Base-by-base conservation (phyloP, 1,139 yeast genomes). In the Geotrichum bryndzae region DNA sequence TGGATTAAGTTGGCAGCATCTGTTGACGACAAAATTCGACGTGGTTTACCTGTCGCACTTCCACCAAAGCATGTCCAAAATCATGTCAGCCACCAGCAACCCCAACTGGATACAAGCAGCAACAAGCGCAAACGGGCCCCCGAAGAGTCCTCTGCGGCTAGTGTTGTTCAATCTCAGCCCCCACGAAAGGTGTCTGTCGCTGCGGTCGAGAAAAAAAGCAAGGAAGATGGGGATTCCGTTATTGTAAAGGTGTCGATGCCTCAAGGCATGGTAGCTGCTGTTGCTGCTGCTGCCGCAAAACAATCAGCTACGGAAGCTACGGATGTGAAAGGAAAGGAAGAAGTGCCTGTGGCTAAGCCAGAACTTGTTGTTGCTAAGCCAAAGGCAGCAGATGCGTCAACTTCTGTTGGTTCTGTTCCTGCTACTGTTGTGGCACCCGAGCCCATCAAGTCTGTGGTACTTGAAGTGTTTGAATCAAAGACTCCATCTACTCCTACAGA, bases 1-100 rank as follows among this genome's bases (percentile, higher is more conserved):
- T 88, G 94, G 89, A 76, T 74, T 53, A 69, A 73, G 25, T 69
- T 83, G 48, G 84, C 82, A 0, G 76, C 71, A 22, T 72, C 69
- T 31, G 80, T 78, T 0, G 79, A 79, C 61, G 66, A 61, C 56
- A 33, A 64, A 13, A 66, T 65, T 52, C 53, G 66, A 41, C 52
- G 63, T 41, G 66, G 70, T 11, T 56, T 66, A 31, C 63, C 68
- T 22, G 63, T 65, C 4, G 68, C 68, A 3, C 60, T 66, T n/a
- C 69, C 68, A 5, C 68, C 68, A n/a, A 41, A 41, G 48, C 48
- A 41, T 7, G 23, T 41, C 8, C 48, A 54, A 60, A n/a, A 57
- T 35, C 10, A 45, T 18, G 8, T 57, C 27, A 61, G 67, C 33
- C 48, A 41, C 18, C 48, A 41, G 48, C 45, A 38, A 38, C 45